phyloP scores from a whole-genome alignment of 2,329 filamentous ascomycete species.

The Gaeumannomyces tritici region DNA sequence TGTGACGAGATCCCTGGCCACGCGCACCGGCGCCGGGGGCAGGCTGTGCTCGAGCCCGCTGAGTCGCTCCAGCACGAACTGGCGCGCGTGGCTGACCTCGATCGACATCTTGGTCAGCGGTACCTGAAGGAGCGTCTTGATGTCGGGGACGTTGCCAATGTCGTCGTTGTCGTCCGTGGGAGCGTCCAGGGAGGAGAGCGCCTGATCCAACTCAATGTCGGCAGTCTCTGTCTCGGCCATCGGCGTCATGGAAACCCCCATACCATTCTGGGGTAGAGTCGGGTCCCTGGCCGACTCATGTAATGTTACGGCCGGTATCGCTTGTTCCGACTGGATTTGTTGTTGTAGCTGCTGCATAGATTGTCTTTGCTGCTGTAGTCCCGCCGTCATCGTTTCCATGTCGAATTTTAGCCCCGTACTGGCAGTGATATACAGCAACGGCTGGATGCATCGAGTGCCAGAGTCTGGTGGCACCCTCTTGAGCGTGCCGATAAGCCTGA shows the following conservation, averaged over 20 bases:
- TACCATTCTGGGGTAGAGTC: not conserved
- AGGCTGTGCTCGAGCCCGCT: constrained; percentile 25
- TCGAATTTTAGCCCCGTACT: constrained; percentile 9
- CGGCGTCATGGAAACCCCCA: too few species aligned
- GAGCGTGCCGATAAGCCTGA: constrained; percentile 10
- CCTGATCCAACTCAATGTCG: not conserved
- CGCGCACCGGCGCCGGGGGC: constrained; percentile 25
- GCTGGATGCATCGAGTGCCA: constrained; percentile 14
- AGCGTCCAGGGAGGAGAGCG: not conserved
- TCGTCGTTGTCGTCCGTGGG: not conserved
- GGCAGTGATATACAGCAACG: constrained; percentile 13
- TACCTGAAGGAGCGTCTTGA: not conserved
- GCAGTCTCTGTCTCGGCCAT: not conserved
- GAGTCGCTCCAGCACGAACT: constrained; percentile 23
- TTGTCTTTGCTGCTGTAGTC: not conserved
- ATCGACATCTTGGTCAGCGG: constrained; percentile 1
- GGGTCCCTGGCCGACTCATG: not conserved
- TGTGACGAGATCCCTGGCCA: constrained; percentile 26
- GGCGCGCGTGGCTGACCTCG: constrained; percentile 22
- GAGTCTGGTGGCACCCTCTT: constrained; percentile 11
- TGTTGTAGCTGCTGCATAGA: not conserved
- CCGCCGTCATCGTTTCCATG: not conserved
- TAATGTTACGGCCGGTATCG: not conserved
- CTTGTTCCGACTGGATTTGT: not conserved
- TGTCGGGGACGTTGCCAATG: not conserved